Conservation (phyloP, 1,284 basidiomycete genomes). For the Ustilago hordei region DNA sequence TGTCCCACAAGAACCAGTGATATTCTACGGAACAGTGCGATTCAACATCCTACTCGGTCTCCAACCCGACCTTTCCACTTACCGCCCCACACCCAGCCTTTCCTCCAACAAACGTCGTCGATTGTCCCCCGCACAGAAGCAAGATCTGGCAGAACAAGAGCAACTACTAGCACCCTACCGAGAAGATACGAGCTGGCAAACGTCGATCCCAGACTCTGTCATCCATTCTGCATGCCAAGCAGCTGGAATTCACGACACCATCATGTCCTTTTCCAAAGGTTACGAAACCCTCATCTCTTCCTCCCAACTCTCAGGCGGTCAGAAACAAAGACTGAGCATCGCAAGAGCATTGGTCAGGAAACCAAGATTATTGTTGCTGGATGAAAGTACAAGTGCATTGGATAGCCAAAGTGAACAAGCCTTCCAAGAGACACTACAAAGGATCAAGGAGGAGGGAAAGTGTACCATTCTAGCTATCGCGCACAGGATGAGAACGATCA, state of each 20-base stretch:
- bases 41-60: conserved; percentile 42
- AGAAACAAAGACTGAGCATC: conserved; percentile 62
- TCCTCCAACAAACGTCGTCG: neutral
- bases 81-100: conserved; percentile 2
- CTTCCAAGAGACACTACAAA: conserved; percentile 55
- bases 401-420: conserved; percentile 62
- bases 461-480: conserved; percentile 66
- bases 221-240: conserved; percentile 19
- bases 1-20: conserved; percentile 60
- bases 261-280: conserved; percentile 88
- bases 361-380: conserved; percentile 58
- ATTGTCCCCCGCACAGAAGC: conserved; percentile 28
- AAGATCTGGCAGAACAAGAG: conserved; percentile 54
- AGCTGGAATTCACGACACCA: conserved; percentile 76
- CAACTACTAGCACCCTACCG: conserved; percentile 31
- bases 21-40: conserved; percentile 74
- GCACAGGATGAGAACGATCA: conserved; percentile 63
- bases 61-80: conserved; percentile 30
- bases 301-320: conserved; percentile 64
- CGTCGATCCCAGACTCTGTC: conserved; percentile 12
- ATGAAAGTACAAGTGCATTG: conserved; percentile 66
- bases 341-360: conserved; percentile 64
- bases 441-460: conserved; percentile 43
- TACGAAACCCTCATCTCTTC: conserved; percentile 76
- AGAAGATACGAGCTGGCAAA: conserved; percentile 26